These are phyloP conservation scores for Phaseolus coccineus DNA, from an alignment of 331 rosid genomes.

Conservation along the genomic window DNA sequence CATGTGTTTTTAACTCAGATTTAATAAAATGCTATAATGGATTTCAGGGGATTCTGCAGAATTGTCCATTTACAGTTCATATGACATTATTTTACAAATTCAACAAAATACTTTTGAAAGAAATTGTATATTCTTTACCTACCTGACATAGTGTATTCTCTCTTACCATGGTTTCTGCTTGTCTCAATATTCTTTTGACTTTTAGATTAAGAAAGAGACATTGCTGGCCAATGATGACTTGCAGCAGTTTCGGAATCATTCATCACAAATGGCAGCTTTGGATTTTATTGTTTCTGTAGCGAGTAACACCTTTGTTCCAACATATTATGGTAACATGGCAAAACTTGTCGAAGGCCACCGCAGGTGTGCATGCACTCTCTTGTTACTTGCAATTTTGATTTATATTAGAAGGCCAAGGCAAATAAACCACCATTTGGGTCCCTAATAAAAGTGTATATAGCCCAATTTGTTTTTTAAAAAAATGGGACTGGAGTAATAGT, in stretches of 20 bases:
- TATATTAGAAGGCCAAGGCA: not conserved
- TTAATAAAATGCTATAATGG: constrained; percentile 11
- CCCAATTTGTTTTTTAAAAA: not conserved
- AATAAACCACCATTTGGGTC: not conserved
- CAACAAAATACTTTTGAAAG: not conserved
- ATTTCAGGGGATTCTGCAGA: constrained; percentile 4
- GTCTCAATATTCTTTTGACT: constrained; percentile 19
- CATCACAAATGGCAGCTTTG: constrained; percentile 99
- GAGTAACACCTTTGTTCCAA: constrained; percentile 85
- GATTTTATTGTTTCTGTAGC: constrained; percentile 97
- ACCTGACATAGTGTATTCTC: constrained; percentile 1
- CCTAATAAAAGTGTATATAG: not conserved
- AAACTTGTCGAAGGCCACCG: constrained; percentile 98
- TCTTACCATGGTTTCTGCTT: constrained; percentile 8
- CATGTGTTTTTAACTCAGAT: not conserved
- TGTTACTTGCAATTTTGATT: constrained; percentile 21
- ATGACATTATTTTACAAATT: constrained; percentile 1
- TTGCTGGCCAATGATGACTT: constrained; percentile 73
- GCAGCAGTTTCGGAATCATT: constrained; percentile 88
- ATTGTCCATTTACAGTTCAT: constrained; percentile 2
- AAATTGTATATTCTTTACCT: constrained; percentile 19
- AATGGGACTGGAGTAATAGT: not conserved
- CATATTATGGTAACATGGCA: constrained; percentile 99
- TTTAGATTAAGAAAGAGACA: constrained; percentile 81
- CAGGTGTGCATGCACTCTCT: constrained; percentile 56